phyloP scores from a whole-genome alignment of 495 filamentous ascomycete genomes.

The Evernia prunastri region DNA sequence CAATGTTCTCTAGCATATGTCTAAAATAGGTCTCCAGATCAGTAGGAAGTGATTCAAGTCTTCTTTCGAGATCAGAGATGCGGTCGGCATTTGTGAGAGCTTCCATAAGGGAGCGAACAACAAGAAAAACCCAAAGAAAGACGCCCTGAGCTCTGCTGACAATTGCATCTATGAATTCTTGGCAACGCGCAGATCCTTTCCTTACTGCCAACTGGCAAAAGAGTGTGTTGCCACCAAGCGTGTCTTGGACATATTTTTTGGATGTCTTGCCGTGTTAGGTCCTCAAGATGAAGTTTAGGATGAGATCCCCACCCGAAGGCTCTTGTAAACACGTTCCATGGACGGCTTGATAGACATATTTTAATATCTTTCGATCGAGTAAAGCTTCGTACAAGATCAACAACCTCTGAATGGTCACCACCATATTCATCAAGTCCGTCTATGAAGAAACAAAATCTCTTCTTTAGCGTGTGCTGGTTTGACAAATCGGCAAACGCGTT shows the following conservation, averaged over 20 bases:
- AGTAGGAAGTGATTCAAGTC: slow-evolving; percentile 13
- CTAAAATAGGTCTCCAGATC: slow-evolving; percentile 18
- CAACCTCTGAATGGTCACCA: slow-evolving; percentile 20
- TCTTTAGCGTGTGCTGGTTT: neutral
- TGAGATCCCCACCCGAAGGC: slow-evolving; percentile 23
- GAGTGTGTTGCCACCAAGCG: no score
- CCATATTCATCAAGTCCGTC: slow-evolving; percentile 45
- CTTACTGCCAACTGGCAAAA: no score
- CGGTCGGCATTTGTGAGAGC: slow-evolving; percentile 17
- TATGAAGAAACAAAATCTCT: slow-evolving; percentile 41
- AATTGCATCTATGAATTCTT: slow-evolving; percentile 15
- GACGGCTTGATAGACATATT: slow-evolving; percentile 45
- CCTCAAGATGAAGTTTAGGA: slow-evolving; percentile 12
- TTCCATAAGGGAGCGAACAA: slow-evolving; percentile 15
- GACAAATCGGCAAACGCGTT: neutral
- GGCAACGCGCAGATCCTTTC: no score
- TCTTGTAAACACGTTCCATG: slow-evolving; percentile 41
- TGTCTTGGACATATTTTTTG: no score
- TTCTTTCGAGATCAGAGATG: slow-evolving; percentile 1
- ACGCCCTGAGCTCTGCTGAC: slow-evolving; percentile 32
- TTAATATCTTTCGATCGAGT: slow-evolving; percentile 33
- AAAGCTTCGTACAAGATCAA: slow-evolving; percentile 22
- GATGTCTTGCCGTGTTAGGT: slow-evolving; percentile 12
- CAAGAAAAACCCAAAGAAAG: slow-evolving; percentile 31
- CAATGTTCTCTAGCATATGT: slow-evolving; percentile 18